phyloP scores from a whole-genome alignment of 108 stramenopile genomes.

The Cyclotella choctawhatcheeana region DNA sequence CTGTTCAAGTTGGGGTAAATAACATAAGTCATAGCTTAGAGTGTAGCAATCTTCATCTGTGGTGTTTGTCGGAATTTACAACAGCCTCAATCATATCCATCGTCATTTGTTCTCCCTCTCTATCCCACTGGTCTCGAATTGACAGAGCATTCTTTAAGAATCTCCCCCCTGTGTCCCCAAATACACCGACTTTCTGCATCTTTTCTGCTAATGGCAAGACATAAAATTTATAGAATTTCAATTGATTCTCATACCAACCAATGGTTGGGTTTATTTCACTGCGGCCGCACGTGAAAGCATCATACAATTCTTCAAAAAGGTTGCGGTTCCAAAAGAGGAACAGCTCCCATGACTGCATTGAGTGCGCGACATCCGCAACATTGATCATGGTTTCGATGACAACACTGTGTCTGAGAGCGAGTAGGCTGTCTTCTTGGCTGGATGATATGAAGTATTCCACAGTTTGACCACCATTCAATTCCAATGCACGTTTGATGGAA shows the following conservation, averaged over 20 bases:
- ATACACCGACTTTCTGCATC: conserved; percentile 65
- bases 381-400: conserved; percentile 52
- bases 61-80: not conserved
- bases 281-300: conserved; percentile 54
- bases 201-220: conserved; percentile 72
- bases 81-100: conserved; percentile 46
- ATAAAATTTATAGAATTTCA: conserved; percentile 69
- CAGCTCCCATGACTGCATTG: conserved; percentile 52
- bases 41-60: too few relatives aligned
- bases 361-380: conserved; percentile 50
- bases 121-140: conserved; percentile 64
- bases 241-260: conserved; percentile 69
- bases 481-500: conserved; percentile 18
- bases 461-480: conserved; percentile 42
- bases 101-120: conserved; percentile 57
- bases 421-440: conserved; percentile 14
- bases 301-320: conserved; percentile 62
- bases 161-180: conserved; percentile 61
- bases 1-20: too few relatives aligned
- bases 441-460: conserved; percentile 38
- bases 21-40: too few relatives aligned
- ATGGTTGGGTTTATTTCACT: conserved; percentile 50
- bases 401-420: conserved; percentile 30
- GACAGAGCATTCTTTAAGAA: conserved; percentile 59
- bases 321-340: conserved; percentile 64